phyloP scores from a whole-genome alignment of 768 basidiomycete species.

The Boletus patriciae region DNA sequence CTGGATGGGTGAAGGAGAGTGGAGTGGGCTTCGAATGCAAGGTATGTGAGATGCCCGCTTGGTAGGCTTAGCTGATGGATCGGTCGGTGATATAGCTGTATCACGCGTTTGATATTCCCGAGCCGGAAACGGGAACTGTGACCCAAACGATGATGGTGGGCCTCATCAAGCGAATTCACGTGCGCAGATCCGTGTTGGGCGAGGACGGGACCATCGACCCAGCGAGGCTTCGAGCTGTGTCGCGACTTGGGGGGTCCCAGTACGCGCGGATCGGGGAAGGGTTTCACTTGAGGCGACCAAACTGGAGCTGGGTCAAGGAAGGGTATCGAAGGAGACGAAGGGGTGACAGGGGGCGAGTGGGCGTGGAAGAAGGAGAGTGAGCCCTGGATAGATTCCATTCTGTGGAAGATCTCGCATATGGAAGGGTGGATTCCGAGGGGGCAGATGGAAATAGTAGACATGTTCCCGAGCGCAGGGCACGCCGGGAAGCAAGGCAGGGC shows the following conservation, averaged over 20 bases:
- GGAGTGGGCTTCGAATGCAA: conserved; percentile 62
- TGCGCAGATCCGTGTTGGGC: conserved; percentile 48
- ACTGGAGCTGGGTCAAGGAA: conserved; percentile 35
- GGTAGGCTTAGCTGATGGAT: conserved; percentile 10
- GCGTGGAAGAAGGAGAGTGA: conserved; percentile 3
- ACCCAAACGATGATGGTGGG: conserved; percentile 53
- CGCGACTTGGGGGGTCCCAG: conserved; percentile 49
- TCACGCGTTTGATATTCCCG: conserved; percentile 48
- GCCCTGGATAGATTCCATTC: conserved; percentile 23
- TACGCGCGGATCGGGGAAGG: conserved; percentile 51
- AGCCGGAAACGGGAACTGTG: conserved; percentile 36
- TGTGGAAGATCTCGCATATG: conserved; percentile 17
- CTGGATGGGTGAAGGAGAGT: conserved; percentile 56
- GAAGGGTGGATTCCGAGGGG: conserved; percentile 19
- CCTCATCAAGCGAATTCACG: conserved; percentile 53
- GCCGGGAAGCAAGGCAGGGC: conserved; percentile 21
- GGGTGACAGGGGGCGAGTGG: conserved; percentile 9
- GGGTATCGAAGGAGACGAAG: conserved; percentile 3
- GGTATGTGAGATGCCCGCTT: conserved; percentile 38
- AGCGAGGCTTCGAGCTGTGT: conserved; percentile 47
- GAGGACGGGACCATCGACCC: conserved; percentile 47
- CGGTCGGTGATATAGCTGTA: conserved; percentile 42
- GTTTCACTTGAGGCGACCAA: conserved; percentile 45
- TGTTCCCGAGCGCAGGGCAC: conserved; percentile 21
- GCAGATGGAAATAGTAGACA: conserved; percentile 15